A percentile compares a stretch with the other conserved stretches of the same genome.
Evolutionary conservation across 2,329 filamentous ascomycete genomes (phyloP).

Genomic region (Dactylellina cionopaga): DNA sequence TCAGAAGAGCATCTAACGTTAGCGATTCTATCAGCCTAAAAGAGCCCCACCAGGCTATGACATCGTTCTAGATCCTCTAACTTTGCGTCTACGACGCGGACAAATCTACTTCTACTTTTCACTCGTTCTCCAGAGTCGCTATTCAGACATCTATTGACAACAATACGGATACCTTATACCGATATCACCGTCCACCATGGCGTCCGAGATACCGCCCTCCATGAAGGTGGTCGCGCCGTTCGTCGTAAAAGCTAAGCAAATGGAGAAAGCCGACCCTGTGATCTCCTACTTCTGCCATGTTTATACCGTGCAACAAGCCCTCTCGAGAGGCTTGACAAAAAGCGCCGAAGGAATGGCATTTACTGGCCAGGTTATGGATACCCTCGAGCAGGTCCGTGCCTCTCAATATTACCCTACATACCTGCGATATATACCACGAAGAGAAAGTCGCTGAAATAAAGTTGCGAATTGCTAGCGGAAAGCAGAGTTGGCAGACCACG

Average conservation of each 20-base stretch:
- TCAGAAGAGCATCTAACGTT: too few relatives aligned
- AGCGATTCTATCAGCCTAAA: conserved; percentile 12
- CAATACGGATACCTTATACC: too few relatives aligned
- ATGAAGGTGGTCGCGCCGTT: conserved; percentile 85
- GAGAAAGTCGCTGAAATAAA: conserved; percentile 21
- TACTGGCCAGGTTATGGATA: conserved; percentile 87
- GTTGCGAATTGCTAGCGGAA: conserved; percentile 53
- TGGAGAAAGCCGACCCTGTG: conserved; percentile 84
- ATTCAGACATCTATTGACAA: too few relatives aligned
- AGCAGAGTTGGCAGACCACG: conserved; percentile 69
- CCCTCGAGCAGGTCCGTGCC: conserved; percentile 76
- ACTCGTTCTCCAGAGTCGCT: too few relatives aligned
- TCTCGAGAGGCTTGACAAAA: conserved; percentile 79
- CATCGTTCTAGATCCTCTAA: not conserved
- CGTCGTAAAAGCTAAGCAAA: conserved; percentile 81
- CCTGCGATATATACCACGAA: not conserved
- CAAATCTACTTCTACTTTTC: not conserved
- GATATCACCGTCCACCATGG: conserved; percentile 70
- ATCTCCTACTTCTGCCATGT: conserved; percentile 96
- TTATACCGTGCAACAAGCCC: conserved; percentile 91
- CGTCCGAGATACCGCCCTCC: conserved; percentile 73
- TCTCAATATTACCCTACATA: conserved; percentile 8
- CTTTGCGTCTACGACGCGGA: not conserved
- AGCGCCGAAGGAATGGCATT: conserved; percentile 82
- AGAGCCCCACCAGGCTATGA: conserved; percentile 35